Conservation (phyloP, 176 grass and related monocot genomes). For the Tuctoria greenei region DNA sequence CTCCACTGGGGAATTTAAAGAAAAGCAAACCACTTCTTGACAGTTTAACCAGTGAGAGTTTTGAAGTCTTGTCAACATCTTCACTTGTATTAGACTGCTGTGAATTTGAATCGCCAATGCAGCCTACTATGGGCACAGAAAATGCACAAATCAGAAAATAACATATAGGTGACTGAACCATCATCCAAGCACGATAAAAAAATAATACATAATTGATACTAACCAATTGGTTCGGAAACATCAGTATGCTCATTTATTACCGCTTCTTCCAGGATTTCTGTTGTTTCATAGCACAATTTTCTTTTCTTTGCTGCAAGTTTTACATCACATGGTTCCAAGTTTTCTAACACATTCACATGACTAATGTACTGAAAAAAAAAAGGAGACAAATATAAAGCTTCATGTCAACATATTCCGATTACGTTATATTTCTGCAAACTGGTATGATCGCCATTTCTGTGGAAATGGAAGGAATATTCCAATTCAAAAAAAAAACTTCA, state of each 20-base stretch:
- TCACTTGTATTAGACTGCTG: conserved; percentile 40
- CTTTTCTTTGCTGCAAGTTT: conserved; percentile 61
- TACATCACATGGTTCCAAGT: conserved; percentile 39
- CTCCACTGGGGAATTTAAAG: conserved; percentile 65
- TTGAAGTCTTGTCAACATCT: conserved; percentile 37
- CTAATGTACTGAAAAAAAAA: conserved; percentile 61
- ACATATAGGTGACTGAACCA: not conserved
- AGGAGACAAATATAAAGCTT: conserved; percentile 10
- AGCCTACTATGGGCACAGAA: conserved; percentile 40
- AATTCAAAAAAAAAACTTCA: conserved; percentile 21
- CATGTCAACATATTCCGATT: conserved; percentile 24
- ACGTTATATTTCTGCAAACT: too few species aligned
- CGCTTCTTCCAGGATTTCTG: conserved; percentile 38
- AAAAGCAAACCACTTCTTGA: conserved; percentile 84
- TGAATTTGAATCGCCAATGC: conserved; percentile 29
- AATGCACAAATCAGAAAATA: conserved; percentile 35
- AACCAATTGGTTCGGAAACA: conserved; percentile 51
- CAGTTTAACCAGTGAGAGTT: conserved; percentile 85
- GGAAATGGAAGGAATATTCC: too few species aligned
- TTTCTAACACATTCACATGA: conserved; percentile 32
- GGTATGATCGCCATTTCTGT: too few species aligned
- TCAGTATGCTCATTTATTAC: conserved; percentile 26
- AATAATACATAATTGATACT: conserved; percentile 16
- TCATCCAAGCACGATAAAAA: conserved; percentile 17
- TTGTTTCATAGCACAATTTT: conserved; percentile 56